These are phyloP conservation scores for Rhytidhysteron rufulum DNA, from an alignment of 2,329 filamentous ascomycete species.

Conservation along the genomic window DNA sequence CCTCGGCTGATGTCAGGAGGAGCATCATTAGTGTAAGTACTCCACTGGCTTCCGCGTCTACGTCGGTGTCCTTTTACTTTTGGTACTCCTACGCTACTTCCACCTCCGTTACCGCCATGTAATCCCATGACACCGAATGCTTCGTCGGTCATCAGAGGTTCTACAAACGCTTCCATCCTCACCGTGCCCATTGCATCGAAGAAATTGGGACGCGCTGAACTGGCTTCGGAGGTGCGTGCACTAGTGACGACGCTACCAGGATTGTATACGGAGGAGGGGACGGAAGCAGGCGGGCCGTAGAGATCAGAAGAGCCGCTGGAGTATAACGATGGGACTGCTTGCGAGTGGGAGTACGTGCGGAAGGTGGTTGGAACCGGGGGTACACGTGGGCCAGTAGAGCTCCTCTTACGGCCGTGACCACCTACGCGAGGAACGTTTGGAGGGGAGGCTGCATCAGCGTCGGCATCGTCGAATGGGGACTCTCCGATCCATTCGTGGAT, in stretches of 20 bases:
- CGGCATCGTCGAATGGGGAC: slow-evolving; percentile 35
- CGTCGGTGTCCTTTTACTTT: slow-evolving; percentile 23
- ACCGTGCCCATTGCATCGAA: slow-evolving; percentile 86
- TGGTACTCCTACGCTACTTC: slow-evolving; percentile 8
- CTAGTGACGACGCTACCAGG: slow-evolving; percentile 43
- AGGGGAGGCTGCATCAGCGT: slow-evolving; percentile 65
- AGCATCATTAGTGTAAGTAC: slow-evolving; percentile 27
- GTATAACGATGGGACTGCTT: slow-evolving; percentile 36
- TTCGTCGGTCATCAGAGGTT: slow-evolving; percentile 37
- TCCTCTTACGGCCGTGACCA: slow-evolving; percentile 78
- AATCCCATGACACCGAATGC: too few species aligned
- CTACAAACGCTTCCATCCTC: slow-evolving; percentile 95
- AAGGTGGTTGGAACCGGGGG: slow-evolving; percentile 65
- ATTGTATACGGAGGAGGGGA: slow-evolving; percentile 34
- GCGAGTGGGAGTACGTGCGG: slow-evolving; percentile 70
- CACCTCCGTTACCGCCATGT: too few species aligned
- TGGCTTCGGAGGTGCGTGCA: slow-evolving; percentile 50
- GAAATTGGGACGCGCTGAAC: slow-evolving; percentile 56
- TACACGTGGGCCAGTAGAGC: slow-evolving; percentile 77
- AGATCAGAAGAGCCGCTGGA: slow-evolving; percentile 38
- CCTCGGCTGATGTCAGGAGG: too few species aligned
- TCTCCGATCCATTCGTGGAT: slow-evolving; percentile 27
- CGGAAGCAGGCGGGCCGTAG: slow-evolving; percentile 32
- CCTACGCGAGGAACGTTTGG: slow-evolving; percentile 67
- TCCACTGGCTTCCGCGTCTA: slow-evolving; percentile 35